phyloP scores from a whole-genome alignment of 1,284 basidiomycete species.

The Tremellales sp. region DNA sequence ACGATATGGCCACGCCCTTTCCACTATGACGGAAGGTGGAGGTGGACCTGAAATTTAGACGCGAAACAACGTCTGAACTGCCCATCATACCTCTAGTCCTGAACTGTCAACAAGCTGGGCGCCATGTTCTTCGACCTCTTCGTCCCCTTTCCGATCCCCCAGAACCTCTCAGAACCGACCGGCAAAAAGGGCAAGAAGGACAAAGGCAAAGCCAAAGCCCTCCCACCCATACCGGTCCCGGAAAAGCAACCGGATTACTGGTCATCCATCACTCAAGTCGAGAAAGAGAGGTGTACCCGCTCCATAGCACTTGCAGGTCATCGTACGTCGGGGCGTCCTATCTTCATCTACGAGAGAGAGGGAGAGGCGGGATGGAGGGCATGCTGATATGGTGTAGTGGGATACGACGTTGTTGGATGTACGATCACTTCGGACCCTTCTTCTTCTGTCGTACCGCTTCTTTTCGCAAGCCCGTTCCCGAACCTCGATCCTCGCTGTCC shows the following conservation, averaged over 20 bases:
- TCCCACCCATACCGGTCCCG: neutral
- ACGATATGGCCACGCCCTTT: no score
- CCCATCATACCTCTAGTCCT: neutral
- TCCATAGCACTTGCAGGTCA: slow-evolving; percentile 38
- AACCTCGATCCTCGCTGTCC: slow-evolving; percentile 35
- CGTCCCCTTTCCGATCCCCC: slow-evolving; percentile 40
- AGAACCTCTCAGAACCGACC: slow-evolving; percentile 9
- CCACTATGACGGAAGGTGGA: neutral
- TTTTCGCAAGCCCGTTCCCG: slow-evolving; percentile 31
- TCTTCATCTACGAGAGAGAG: neutral
- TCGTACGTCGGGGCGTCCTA: slow-evolving; percentile 19
- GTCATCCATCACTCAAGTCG: neutral
- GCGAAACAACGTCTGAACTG: neutral
- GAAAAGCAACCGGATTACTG: slow-evolving; percentile 3
- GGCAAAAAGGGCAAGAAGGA: slow-evolving; percentile 38
- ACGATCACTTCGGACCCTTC: slow-evolving; percentile 35
- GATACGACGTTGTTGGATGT: slow-evolving; percentile 41
- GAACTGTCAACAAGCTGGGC: neutral
- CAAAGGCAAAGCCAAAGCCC: slow-evolving; percentile 27
- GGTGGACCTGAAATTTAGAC: neutral
- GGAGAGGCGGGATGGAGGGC: neutral
- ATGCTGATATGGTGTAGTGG: slow-evolving; percentile 29
- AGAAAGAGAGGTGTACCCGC: neutral
- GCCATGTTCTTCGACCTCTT: slow-evolving; percentile 48
- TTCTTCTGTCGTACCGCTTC: slow-evolving; percentile 33